A percentile compares a stretch with the other conserved stretches of the same genome.
Conservation (phyloP, 2,329 filamentous ascomycete species). For the Esteya vermicola region DNA sequence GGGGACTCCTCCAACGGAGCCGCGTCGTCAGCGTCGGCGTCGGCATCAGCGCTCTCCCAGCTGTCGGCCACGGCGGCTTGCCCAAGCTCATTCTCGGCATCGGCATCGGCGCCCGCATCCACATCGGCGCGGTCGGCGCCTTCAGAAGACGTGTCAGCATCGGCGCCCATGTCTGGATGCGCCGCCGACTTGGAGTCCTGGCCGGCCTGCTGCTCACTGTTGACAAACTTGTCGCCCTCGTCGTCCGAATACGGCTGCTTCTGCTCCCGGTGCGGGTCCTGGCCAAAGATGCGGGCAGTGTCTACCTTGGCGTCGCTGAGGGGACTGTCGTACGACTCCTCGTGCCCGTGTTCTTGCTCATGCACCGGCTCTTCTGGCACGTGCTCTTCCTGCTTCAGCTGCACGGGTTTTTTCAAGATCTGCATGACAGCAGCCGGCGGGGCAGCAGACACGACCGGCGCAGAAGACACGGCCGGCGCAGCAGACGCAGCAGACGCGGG, state of each 20-base stretch:
- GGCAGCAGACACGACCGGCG: slow-evolving; percentile 4
- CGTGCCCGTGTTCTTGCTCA: slow-evolving; percentile 16
- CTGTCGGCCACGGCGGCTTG: slow-evolving; percentile 60
- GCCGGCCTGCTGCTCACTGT: too few relatives aligned
- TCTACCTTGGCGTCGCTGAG: slow-evolving; percentile 27
- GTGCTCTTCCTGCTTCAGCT: slow-evolving; percentile 24
- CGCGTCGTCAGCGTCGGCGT: slow-evolving; percentile 50
- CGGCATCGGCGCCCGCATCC: slow-evolving; percentile 13
- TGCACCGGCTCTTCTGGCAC: slow-evolving; percentile 21
- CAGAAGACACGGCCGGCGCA: background rate
- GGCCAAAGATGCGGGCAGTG: slow-evolving; percentile 36
- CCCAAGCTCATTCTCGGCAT: slow-evolving; percentile 40
- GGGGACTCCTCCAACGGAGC: slow-evolving; percentile 50
- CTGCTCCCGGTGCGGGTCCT: slow-evolving; percentile 34
- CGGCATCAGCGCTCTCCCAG: slow-evolving; percentile 79
- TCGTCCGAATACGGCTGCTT: too few relatives aligned
- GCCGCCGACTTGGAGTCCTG: too few relatives aligned
- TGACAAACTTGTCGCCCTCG: too few relatives aligned
- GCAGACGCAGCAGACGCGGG: slow-evolving; percentile 7
- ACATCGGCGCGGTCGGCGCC: too few relatives aligned
- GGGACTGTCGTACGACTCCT: background rate
- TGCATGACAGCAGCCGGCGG: slow-evolving; percentile 23
- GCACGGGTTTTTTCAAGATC: slow-evolving; percentile 35
- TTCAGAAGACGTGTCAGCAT: slow-evolving; percentile 18
- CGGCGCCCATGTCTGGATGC: too few relatives aligned